Evolutionary conservation across 2,329 filamentous ascomycete species (phyloP).

Genomic region (Pestalotiopsis sp.): DNA sequence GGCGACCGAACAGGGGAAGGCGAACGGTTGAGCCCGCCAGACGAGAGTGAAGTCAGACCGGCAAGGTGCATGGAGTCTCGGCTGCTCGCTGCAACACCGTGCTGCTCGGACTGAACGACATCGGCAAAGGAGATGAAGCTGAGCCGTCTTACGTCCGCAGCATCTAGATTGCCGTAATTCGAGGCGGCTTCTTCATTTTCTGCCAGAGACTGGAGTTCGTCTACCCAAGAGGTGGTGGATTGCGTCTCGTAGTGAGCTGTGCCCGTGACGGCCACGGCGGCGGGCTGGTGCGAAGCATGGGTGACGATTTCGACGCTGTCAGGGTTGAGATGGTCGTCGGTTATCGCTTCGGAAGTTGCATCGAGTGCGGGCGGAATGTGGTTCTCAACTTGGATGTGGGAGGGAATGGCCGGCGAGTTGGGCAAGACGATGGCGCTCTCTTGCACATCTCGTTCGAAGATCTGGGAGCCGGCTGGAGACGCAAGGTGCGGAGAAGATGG

Average conservation of each 20-base stretch:
- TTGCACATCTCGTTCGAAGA: slow-evolving; percentile 95
- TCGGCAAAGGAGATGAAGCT: slow-evolving; percentile 98
- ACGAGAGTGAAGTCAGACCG: slow-evolving; percentile 62
- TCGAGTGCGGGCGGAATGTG: slow-evolving; percentile 89
- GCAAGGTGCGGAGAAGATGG: slow-evolving; percentile 73
- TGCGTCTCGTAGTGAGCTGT: slow-evolving; percentile 39
- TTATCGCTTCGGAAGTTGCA: slow-evolving; percentile 89
- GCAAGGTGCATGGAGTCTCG: slow-evolving; percentile 71
- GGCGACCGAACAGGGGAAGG: slow-evolving; percentile 81
- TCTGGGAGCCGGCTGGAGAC: slow-evolving; percentile 76
- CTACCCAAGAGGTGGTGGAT: slow-evolving; percentile 50
- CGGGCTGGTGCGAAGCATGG: slow-evolving; percentile 80
- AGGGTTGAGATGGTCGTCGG: slow-evolving; percentile 79
- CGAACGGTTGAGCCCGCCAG: slow-evolving; percentile 61
- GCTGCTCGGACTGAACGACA: slow-evolving; percentile 83
- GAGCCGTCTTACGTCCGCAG: slow-evolving; percentile 75
- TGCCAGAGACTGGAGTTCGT: slow-evolving; percentile 57
- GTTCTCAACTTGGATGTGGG: slow-evolving; percentile 92
- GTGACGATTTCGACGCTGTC: slow-evolving; percentile 93
- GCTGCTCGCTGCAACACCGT: slow-evolving; percentile 49
- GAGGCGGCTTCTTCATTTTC: slow-evolving; percentile 64
- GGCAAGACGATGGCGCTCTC: slow-evolving; percentile 69
- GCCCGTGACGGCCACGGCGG: slow-evolving; percentile 65
- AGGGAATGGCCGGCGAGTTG: slow-evolving; percentile 82
- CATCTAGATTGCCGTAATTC: slow-evolving; percentile 77